phyloP scores from a whole-genome alignment of 1,139 yeast species.

The Diutina sp. region DNA sequence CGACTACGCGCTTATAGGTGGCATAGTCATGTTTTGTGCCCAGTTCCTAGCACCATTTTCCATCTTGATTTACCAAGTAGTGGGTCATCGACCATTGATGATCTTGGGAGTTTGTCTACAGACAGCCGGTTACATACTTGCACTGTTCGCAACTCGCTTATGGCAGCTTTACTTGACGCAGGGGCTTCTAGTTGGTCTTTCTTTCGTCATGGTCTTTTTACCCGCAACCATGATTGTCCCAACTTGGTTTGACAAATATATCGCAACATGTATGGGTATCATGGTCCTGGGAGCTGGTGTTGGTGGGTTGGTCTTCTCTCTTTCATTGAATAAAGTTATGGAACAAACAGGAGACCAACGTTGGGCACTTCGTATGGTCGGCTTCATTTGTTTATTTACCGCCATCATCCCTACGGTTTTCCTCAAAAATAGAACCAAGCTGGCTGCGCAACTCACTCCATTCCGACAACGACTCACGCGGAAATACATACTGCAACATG shows the following conservation, averaged over 20 bases:
- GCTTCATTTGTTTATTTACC: constrained; percentile 32
- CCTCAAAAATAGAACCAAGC: constrained; percentile 9
- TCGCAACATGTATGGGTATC: constrained; percentile 50
- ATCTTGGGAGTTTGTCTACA: constrained; percentile 36
- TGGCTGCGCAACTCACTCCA: constrained; percentile 15
- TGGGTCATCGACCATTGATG: constrained; percentile 15
- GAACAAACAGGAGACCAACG: constrained; percentile 39
- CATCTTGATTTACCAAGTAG: constrained; percentile 17
- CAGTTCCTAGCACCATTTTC: constrained; percentile 46
- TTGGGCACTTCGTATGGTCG: constrained; percentile 59
- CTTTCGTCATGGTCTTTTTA: constrained; percentile 35
- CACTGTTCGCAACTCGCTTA: constrained; percentile 46
- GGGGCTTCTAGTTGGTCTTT: constrained; percentile 52
- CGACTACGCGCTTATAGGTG: constrained; percentile 62
- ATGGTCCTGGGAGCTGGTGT: constrained; percentile 51
- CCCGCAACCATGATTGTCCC: constrained; percentile 32
- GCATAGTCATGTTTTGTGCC: constrained; percentile 46
- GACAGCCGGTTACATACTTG: constrained; percentile 45
- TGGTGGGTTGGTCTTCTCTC: constrained; percentile 49
- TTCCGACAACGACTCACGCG: constrained; percentile 10
- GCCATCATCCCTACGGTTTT: constrained; percentile 18
- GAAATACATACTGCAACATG: constrained; percentile 10
- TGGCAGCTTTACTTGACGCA: constrained; percentile 63
- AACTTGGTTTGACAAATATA: constrained; percentile 46
- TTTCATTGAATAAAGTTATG: constrained; percentile 34